phyloP scores from a whole-genome alignment of 345 rosid genomes.

The Melaleuca alternifolia region DNA sequence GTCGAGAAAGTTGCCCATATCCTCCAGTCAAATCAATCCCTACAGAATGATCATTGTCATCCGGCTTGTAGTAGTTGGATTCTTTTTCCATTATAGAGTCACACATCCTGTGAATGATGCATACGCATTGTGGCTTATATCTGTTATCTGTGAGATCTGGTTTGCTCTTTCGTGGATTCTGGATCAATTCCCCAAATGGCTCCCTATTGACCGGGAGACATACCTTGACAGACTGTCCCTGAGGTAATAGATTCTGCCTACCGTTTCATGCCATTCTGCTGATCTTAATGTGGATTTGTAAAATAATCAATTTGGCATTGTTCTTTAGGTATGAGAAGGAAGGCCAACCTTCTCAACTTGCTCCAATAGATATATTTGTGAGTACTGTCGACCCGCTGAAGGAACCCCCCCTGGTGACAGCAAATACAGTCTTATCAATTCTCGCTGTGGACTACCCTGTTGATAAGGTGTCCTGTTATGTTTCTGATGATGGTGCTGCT shows the following conservation, averaged over 20 bases:
- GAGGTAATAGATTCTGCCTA: slow-evolving; percentile 14
- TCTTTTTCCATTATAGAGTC: slow-evolving; percentile 47
- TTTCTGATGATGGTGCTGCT: slow-evolving; percentile 71
- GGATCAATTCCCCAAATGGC: slow-evolving; percentile 59
- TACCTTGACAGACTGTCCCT: slow-evolving; percentile 46
- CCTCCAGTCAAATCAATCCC: slow-evolving; percentile 47
- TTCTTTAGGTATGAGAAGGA: slow-evolving; percentile 32
- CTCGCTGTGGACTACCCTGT: slow-evolving; percentile 70
- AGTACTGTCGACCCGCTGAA: slow-evolving; percentile 56
- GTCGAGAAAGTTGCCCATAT: slow-evolving; percentile 34
- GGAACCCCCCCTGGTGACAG: slow-evolving; percentile 64
- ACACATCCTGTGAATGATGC: slow-evolving; percentile 43
- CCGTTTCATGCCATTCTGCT: background rate
- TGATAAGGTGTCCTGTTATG: slow-evolving; percentile 60
- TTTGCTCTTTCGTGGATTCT: slow-evolving; percentile 51
- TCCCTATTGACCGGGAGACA: slow-evolving; percentile 44
- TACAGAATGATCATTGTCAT: slow-evolving; percentile 41
- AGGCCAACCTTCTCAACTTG: slow-evolving; percentile 36
- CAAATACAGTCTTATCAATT: slow-evolving; percentile 58
- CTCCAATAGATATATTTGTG: slow-evolving; percentile 37
- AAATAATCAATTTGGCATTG: background rate
- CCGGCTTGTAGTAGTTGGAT: slow-evolving; percentile 36
- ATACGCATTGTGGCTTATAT: slow-evolving; percentile 44
- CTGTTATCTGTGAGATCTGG: slow-evolving; percentile 54
- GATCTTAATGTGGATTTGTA: background rate